Conservation (phyloP, 1,284 basidiomycete genomes). For the Irpex lacteus region DNA sequence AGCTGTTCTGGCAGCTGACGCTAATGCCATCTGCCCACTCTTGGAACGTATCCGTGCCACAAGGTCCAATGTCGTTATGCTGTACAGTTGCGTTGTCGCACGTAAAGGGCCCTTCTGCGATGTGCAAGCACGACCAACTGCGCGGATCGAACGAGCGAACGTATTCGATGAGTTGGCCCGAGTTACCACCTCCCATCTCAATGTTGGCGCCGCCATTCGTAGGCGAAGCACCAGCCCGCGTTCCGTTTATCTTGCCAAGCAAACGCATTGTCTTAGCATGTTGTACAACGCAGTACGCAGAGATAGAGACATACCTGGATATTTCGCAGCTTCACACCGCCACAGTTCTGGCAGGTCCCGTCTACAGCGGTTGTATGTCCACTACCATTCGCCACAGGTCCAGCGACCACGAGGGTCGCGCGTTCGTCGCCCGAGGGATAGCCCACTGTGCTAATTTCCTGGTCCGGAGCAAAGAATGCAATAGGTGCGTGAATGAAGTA, state of each 20-base stretch:
- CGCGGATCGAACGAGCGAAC: conserved; percentile 71
- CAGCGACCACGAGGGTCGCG: conserved; percentile 56
- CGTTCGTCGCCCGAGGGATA: conserved; percentile 61
- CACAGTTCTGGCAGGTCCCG: conserved; percentile 58
- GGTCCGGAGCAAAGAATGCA: conserved; percentile 58
- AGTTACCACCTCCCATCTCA: conserved; percentile 73
- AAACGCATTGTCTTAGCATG: not conserved
- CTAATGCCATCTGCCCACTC: conserved; percentile 88
- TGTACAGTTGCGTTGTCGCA: conserved; percentile 67
- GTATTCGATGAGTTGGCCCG: conserved; percentile 65
- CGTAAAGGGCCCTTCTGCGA: conserved; percentile 61
- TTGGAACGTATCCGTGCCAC: conserved; percentile 61
- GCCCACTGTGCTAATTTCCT: conserved; percentile 78
- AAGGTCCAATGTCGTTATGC: conserved; percentile 80
- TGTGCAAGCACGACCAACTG: conserved; percentile 73
- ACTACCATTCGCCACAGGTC: conserved; percentile 47
- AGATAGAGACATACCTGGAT: conserved; percentile 51
- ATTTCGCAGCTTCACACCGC: conserved; percentile 61
- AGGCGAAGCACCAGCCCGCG: conserved; percentile 47
- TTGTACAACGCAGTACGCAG: not conserved
- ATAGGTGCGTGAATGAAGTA: conserved; percentile 67
- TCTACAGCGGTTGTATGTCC: conserved; percentile 73
- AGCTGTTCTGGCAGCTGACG: conserved; percentile 64
- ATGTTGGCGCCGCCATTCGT: conserved; percentile 70
- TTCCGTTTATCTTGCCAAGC: conserved; percentile 60